Conservation (phyloP, 768 basidiomycete species). For the Serendipita indica region DNA sequence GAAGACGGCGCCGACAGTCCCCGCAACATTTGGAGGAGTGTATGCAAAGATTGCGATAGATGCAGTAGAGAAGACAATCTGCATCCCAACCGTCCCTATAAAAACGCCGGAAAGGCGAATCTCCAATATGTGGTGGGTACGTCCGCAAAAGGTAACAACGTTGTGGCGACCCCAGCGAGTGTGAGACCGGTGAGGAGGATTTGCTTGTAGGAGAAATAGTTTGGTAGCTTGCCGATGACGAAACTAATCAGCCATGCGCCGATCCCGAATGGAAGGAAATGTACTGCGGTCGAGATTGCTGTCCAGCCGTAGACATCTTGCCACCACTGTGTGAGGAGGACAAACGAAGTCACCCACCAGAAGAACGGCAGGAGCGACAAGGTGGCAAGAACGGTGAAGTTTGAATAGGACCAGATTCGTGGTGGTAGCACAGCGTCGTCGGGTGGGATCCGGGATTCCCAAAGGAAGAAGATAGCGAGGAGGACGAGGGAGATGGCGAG, state of each 20-base stretch:
- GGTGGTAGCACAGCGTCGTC: slow-evolving; percentile 20
- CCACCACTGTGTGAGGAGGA: slow-evolving; percentile 9
- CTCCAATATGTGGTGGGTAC: slow-evolving; percentile 11
- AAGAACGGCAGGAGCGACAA: slow-evolving; percentile 15
- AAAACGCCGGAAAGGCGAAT: slow-evolving; percentile 13
- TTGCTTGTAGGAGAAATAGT: slow-evolving; percentile 18
- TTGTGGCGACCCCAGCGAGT: neutral
- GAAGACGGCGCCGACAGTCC: slow-evolving; percentile 14
- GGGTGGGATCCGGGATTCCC: slow-evolving; percentile 25
- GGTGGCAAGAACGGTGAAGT: slow-evolving; percentile 19
- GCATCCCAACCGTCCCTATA: slow-evolving; percentile 11
- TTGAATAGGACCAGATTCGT: slow-evolving; percentile 21
- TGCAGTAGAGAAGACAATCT: neutral
- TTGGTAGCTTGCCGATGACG: slow-evolving; percentile 28
- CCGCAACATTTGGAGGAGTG: slow-evolving; percentile 13
- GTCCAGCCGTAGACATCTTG: slow-evolving; percentile 10
- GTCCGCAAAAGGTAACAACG: slow-evolving; percentile 12
- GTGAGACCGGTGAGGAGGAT: slow-evolving; percentile 6
- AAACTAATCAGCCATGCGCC: slow-evolving; percentile 24
- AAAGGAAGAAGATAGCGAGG: slow-evolving; percentile 33
- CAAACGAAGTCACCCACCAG: slow-evolving; percentile 9
- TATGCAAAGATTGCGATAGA: slow-evolving; percentile 8
- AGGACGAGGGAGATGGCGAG: slow-evolving; percentile 33
- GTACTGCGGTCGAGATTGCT: slow-evolving; percentile 12
- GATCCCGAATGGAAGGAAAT: slow-evolving; percentile 24